Evolutionary conservation across 2,329 filamentous ascomycete species (phyloP), one percentile per base, ranked within the genome.

Genomic region (Pseudogymnoascus sp.): DNA sequence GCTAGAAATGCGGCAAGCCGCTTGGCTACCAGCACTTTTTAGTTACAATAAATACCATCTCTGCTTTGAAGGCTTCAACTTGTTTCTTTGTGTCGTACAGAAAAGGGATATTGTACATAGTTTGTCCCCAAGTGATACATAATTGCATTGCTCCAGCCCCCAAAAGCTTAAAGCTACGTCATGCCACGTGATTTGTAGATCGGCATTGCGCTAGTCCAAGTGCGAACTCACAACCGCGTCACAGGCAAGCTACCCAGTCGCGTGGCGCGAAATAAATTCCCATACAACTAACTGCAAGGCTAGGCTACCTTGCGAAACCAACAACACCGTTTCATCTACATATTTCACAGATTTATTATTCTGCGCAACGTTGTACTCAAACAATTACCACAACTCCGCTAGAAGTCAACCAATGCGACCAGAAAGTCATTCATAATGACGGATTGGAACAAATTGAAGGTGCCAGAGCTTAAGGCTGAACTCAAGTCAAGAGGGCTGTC

Each of bases 21-120:
- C 71, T 79, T 99, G 77, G 94, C 93, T 57, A 90, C 92, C 67
- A 97, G 92, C 78, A 97, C 93, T 16, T 97, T 97, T 74, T 97
- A 62, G 47, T 33, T 54, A 14, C 47, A 54, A 33, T 54, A 54
- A 54, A 54, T 54, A 54, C 28, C 47, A 54, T 54, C 47, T 35
- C 28, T 54, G 37, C 47, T 54, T 54, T 5, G 14, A 16, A 35
- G 28, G 16, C 28, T n/a, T 14, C 12, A 20, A 12, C 28, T 33
- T 54, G 11, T 33, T 30, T 54, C 28, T 20, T 20, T 33, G 16
- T 35, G 28, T 54, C 33, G 47, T 20, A 54, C 16, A 20, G 28
- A 54, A 54, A 28, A 54, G 16, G 9, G 33, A 20, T 54, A n/a
- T 20, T 20, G n/a, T 54, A 35, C n/a, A 54, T 54, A 18, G 28